Conservation (phyloP, 257 asterid genomes). For the Salvia hispanica region DNA sequence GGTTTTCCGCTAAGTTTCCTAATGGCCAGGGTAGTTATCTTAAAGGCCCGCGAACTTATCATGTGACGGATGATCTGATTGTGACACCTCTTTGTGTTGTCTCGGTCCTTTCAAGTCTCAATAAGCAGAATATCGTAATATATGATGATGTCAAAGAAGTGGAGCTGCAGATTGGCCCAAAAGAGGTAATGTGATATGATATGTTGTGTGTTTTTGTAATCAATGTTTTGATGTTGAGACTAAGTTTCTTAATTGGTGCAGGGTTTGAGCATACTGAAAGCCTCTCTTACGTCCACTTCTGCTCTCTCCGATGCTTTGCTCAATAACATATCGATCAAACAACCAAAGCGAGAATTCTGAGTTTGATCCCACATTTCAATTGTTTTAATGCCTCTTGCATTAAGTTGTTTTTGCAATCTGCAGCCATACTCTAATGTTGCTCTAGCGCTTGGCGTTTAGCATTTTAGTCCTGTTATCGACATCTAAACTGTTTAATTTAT, state of each 20-base stretch:
- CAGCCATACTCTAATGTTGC: too few relatives aligned
- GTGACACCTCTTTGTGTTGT: not conserved
- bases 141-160: constrained; percentile 20
- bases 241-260: not conserved
- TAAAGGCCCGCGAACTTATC: not conserved
- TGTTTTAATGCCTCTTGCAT: too few relatives aligned
- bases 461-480: too few relatives aligned
- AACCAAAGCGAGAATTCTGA: too few relatives aligned
- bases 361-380: too few relatives aligned
- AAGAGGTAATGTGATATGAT: constrained; percentile 10
- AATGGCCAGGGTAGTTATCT: constrained; percentile 20
- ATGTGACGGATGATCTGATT: not conserved
- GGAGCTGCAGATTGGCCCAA: constrained; percentile 11
- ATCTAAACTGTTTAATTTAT: too few relatives aligned
- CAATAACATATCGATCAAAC: too few relatives aligned
- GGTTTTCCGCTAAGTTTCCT: not conserved
- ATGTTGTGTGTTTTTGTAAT: not conserved
- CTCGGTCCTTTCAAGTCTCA: not conserved
- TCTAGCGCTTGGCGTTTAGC: too few relatives aligned
- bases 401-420: too few relatives aligned
- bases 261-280: too few relatives aligned
- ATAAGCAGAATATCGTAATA: not conserved
- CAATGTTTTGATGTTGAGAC: not conserved
- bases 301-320: too few relatives aligned
- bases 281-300: too few relatives aligned